phyloP scores from a whole-genome alignment of 495 filamentous ascomycete genomes.

The Xylaria flabelliformis region DNA sequence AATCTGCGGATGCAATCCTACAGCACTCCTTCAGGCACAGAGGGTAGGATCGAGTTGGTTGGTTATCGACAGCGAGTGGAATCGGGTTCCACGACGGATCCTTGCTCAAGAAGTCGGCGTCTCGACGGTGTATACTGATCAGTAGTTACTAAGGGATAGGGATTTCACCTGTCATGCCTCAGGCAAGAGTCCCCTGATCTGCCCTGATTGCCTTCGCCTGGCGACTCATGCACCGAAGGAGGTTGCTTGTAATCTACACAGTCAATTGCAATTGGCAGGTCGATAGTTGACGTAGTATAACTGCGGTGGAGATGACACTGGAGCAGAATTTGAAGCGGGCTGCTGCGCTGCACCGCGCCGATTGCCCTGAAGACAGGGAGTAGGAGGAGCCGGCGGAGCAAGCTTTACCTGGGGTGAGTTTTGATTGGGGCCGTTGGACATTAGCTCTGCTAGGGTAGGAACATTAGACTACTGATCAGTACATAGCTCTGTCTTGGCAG shows the following conservation, averaged over 20 bases:
- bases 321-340: slow-evolving; percentile 1
- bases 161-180: neutral
- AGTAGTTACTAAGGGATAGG: neutral
- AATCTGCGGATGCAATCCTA: slow-evolving; percentile 28
- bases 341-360: slow-evolving; percentile 1
- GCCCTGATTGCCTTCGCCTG: neutral
- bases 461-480: slow-evolving; percentile 23
- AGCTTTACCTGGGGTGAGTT: neutral
- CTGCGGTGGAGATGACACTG: neutral
- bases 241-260: neutral
- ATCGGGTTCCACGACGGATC: slow-evolving; percentile 12
- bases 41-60: slow-evolving; percentile 17
- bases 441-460: slow-evolving; percentile 9
- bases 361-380: slow-evolving; percentile 18
- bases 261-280: neutral
- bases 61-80: slow-evolving; percentile 21
- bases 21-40: slow-evolving; percentile 2
- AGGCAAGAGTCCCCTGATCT: slow-evolving; percentile 3
- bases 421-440: slow-evolving; percentile 28
- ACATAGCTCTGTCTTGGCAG: slow-evolving; percentile 22
- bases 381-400: slow-evolving; percentile 9
- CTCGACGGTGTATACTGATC: neutral
- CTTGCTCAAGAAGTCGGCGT: neutral
- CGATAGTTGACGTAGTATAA: neutral
- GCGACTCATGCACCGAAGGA: neutral